phyloP scores from a whole-genome alignment of 139 green algal genomes.

The Edaphochlamys debaryana region DNA sequence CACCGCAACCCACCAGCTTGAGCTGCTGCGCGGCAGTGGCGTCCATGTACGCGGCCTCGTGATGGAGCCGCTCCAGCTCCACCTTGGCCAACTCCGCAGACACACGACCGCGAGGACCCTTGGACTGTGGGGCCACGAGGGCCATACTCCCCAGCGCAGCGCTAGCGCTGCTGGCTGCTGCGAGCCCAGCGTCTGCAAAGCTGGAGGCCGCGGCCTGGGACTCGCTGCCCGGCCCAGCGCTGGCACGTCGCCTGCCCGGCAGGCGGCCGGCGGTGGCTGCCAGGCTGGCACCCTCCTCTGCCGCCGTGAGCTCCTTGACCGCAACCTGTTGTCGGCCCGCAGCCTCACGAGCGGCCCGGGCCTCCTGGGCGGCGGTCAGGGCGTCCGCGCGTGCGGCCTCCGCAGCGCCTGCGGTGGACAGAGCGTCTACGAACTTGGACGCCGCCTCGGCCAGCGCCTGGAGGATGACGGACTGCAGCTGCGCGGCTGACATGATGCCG shows the following conservation, averaged over 20 bases:
- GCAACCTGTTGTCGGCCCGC: not conserved
- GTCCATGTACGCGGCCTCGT: conserved; percentile 23
- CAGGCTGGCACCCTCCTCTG: not conserved
- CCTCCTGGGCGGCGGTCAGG: not conserved
- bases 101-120: too few species aligned
- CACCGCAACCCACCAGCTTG: conserved; percentile 36
- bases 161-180: not conserved
- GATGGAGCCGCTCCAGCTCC: conserved; percentile 24
- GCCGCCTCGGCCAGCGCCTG: conserved; percentile 19
- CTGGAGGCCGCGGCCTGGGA: too few species aligned
- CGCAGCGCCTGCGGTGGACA: not conserved
- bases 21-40: not conserved
- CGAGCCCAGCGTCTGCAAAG: too few species aligned
- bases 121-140: too few species aligned
- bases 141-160: not conserved
- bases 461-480: conserved; percentile 37
- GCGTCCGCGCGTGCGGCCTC: not conserved
- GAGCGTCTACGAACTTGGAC: not conserved
- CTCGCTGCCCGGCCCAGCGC: not conserved
- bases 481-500: not conserved
- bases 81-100: not conserved
- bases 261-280: not conserved
- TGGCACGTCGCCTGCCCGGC: not conserved
- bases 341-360: not conserved
- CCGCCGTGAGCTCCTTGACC: not conserved